Base-by-base conservation (phyloP, 306 rosid genomes). In the Quillaja saponaria region DNA sequence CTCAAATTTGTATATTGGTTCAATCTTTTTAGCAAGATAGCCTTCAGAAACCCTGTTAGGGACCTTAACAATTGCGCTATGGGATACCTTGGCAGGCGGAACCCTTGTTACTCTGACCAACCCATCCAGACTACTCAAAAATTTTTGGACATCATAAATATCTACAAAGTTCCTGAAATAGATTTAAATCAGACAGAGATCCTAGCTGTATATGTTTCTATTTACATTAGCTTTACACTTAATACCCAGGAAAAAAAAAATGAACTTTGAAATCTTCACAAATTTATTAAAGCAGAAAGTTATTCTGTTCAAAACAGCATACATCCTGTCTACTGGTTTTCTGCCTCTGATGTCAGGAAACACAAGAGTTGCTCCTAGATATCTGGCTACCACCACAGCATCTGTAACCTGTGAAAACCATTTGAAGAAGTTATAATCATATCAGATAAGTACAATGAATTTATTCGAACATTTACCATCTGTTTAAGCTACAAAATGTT, bases 361-460 rank as follows among this genome's bases (percentile, higher is more conserved):
- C 14, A 79, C 71, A 5, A 79, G 83, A 48, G 77, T 74, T 15
- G 83, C 83, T 55, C 71, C 80, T 3, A 79, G 58, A 66, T 49
- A 44, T 70, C 56, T 70, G 11, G 83, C 80, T 12, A 74, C 77
- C 38, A 69, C 74, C 35, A 79, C 77, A 20, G 83, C 77, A 49
- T 79, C 74, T 10, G 80, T 74, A 60, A 79, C 54, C 83, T 78
- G 67, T 48, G 49, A 17, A 72, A 73, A 18, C 10, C 52, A 64
- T 47, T 17, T 12, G 63, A 62, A 21, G 9, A 65, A 25, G 31
- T 25, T 25, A 4, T 25, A 25, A 25, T 25, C 3, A 25, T 1
- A 25, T 25, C 31, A 2, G 31, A 25, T 25, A 25, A 25, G 31
- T 4, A 25, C 4, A 25, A 1, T 25, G 3, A 25, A 25, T 25